phyloP scores from a whole-genome alignment of 1,284 basidiomycete species.

The Fomitopsis schrenkii region DNA sequence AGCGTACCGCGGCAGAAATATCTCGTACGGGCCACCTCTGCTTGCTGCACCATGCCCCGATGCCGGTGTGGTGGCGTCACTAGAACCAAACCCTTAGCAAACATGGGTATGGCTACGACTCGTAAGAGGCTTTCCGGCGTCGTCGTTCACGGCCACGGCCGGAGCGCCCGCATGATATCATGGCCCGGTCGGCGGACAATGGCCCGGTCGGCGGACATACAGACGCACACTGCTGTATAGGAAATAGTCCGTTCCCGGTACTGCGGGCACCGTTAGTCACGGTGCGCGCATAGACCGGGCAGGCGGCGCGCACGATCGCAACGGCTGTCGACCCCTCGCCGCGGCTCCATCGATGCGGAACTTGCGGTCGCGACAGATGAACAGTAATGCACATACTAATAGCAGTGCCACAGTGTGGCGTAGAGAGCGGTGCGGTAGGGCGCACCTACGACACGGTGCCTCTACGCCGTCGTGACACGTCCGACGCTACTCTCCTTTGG shows the following conservation, averaged over 20 bases:
- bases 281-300: neutral
- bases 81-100: neutral
- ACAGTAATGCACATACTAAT: neutral
- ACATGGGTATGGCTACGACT: neutral
- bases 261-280: neutral
- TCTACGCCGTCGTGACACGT: neutral
- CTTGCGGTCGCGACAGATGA: neutral
- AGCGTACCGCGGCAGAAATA: neutral
- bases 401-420: neutral
- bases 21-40: too few relatives aligned
- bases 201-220: neutral
- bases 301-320: neutral
- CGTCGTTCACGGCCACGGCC: neutral
- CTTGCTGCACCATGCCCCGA: too few relatives aligned
- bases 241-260: neutral
- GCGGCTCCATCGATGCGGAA: neutral
- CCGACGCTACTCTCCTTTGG: neutral
- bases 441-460: neutral
- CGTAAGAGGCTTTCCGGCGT: neutral
- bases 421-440: neutral
- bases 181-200: neutral
- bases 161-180: neutral
- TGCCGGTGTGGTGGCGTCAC: neutral
- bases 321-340: neutral
- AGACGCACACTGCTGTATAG: neutral